Evolutionary conservation across 2,329 filamentous ascomycete species (phyloP).

Genomic region (Trichoderma cornu-damae): DNA sequence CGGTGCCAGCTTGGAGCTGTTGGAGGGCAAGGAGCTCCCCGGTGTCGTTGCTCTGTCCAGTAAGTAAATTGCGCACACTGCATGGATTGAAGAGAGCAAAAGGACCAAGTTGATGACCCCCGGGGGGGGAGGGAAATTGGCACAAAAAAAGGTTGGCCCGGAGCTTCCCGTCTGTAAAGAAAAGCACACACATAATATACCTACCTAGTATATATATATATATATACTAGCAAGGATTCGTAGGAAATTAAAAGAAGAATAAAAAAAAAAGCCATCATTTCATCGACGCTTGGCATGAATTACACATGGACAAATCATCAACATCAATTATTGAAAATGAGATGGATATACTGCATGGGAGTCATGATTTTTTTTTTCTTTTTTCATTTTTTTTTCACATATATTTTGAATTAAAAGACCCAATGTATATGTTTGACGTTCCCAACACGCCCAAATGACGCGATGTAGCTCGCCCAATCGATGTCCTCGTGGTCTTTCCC

Average conservation of each 20-base stretch:
- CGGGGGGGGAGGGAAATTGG: slow-evolving; percentile 30
- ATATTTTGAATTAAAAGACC: slow-evolving; percentile 15
- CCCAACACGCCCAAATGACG: background rate
- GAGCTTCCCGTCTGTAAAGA: slow-evolving; percentile 35
- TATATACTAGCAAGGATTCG: background rate
- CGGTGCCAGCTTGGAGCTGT: slow-evolving; percentile 88
- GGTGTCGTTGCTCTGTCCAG: slow-evolving; percentile 87
- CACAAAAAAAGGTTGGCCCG: slow-evolving; percentile 26
- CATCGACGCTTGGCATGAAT: too few species aligned
- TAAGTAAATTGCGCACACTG: slow-evolving; percentile 45
- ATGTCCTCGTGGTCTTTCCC: slow-evolving; percentile 22
- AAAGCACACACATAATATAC: too few species aligned
- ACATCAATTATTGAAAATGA: background rate
- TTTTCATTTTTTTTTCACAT: too few species aligned
- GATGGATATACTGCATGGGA: background rate
- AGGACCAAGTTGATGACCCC: slow-evolving; percentile 30
- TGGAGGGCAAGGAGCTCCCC: slow-evolving; percentile 96
- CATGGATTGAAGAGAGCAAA: slow-evolving; percentile 5
- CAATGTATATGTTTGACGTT: slow-evolving; percentile 13
- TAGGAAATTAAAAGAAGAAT: slow-evolving; percentile 4
- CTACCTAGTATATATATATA: slow-evolving; percentile 11
- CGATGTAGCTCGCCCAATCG: background rate
- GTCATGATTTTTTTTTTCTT: slow-evolving; percentile 15
- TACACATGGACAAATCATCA: too few species aligned
- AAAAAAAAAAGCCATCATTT: background rate